Percentiles rank a stretch among this genome's conserved stretches.
These are phyloP conservation scores for Botryosphaeria dothidea DNA, from an alignment of 2,329 filamentous ascomycete species.

Conservation along the genomic window DNA sequence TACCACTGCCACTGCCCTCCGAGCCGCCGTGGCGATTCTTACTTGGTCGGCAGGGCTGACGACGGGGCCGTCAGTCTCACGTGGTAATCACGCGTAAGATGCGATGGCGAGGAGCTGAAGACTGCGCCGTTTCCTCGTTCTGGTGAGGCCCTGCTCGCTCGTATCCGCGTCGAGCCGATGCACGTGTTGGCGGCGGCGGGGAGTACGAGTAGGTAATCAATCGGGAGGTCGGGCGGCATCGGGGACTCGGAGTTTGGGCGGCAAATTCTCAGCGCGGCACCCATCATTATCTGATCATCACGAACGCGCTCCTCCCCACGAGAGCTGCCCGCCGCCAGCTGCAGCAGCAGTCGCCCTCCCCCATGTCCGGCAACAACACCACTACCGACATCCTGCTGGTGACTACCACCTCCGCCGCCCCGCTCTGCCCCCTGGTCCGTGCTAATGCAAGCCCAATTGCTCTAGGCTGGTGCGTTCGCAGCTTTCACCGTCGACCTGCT, in stretches of 20 bases:
- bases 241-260: background rate
- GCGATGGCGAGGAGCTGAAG: no score
- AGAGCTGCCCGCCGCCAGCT: background rate
- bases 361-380: conserved; percentile 46
- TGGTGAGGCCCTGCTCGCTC: background rate
- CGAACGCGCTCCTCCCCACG: background rate
- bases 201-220: background rate
- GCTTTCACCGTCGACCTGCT: conserved; percentile 84
- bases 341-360: background rate
- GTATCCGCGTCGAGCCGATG: background rate
- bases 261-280: conserved; percentile 11
- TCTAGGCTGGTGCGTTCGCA: conserved; percentile 79
- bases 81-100: background rate
- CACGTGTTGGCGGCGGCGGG: background rate
- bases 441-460: background rate
- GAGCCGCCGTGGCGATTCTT: no score
- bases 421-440: background rate
- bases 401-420: conserved; percentile 31
- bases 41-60: background rate
- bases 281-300: conserved; percentile 14
- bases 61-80: background rate
- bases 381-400: conserved; percentile 61
- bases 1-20: background rate
- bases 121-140: no score
- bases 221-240: background rate